Evolutionary conservation across 805 yeast species (phyloP).

Genomic region (Wickerhamomyces subpelliculosus): DNA sequence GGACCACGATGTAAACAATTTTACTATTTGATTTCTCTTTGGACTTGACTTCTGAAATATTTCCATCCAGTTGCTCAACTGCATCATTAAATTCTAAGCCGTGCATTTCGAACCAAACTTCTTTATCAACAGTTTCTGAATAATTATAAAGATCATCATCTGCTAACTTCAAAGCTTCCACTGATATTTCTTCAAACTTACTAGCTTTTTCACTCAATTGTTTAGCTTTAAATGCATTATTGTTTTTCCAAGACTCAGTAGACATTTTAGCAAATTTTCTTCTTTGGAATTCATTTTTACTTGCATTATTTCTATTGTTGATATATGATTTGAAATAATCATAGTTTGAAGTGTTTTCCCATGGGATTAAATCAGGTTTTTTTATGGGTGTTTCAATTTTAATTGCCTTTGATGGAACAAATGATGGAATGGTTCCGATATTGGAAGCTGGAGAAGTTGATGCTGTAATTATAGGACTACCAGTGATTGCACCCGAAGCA

Average conservation of each 20-base stretch:
- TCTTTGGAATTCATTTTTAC: conserved; percentile 17
- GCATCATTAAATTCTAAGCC: conserved; percentile 22
- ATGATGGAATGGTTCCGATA: conserved; percentile 1
- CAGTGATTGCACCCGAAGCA: too few relatives aligned
- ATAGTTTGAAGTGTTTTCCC: conserved; percentile 12
- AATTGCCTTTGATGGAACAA: conserved; percentile 1
- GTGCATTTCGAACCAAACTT: conserved; percentile 23
- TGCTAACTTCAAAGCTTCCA: conserved; percentile 17
- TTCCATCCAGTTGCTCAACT: conserved; percentile 12
- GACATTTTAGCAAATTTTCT: conserved; percentile 20
- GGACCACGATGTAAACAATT: conserved; percentile 18
- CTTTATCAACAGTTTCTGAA: conserved; percentile 12
- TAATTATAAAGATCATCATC: conserved; percentile 21
- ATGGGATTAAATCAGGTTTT: conserved; percentile 19
- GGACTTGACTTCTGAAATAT: conserved; percentile 10
- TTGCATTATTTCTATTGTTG: conserved; percentile 10
- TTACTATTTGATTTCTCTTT: conserved; percentile 6
- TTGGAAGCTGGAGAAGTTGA: conserved; percentile 1
- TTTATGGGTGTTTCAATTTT: conserved; percentile 12
- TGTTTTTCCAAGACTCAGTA: conserved; percentile 19
- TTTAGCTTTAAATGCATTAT: conserved; percentile 20
- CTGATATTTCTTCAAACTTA: conserved; percentile 11
- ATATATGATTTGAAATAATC: conserved; percentile 10
- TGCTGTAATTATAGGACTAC: conserved; percentile 1
- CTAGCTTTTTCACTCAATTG: conserved; percentile 21